These are phyloP conservation scores for Phytophthora kernoviae DNA, from an alignment of 352 stramenopile species.

Conservation along the genomic window DNA sequence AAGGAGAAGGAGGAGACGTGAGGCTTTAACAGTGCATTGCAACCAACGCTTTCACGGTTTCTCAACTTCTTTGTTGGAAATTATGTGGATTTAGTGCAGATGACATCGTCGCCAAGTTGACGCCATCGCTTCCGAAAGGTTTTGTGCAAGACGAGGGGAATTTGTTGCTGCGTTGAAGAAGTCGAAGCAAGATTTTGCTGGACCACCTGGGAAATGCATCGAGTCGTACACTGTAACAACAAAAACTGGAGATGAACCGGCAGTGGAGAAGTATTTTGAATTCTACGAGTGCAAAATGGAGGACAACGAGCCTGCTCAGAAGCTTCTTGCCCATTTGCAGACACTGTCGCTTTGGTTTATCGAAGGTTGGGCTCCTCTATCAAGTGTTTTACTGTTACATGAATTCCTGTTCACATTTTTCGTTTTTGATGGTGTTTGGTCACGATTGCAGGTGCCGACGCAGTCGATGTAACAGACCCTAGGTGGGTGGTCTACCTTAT, in stretches of 20 bases:
- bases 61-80: not conserved
- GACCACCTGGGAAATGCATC: slow-evolving; percentile 48
- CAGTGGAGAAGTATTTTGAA: slow-evolving; percentile 48
- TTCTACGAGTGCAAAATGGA: slow-evolving; percentile 71
- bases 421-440: not conserved
- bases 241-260: slow-evolving; percentile 1
- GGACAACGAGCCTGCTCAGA: slow-evolving; percentile 57
- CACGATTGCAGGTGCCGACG: slow-evolving; percentile 53
- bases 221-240: slow-evolving; percentile 37
- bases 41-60: not conserved
- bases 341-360: slow-evolving; percentile 85
- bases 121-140: slow-evolving; percentile 41
- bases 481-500: slow-evolving; percentile 83
- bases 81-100: slow-evolving; percentile 37
- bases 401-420: not conserved
- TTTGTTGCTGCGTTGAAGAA: slow-evolving; percentile 37
- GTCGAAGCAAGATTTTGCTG: slow-evolving; percentile 29
- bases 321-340: slow-evolving; percentile 69
- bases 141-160: slow-evolving; percentile 50
- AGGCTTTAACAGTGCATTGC: slow-evolving; percentile 1
- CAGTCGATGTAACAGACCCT: slow-evolving; percentile 72
- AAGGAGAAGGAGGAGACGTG: slow-evolving; percentile 56
- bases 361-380: slow-evolving; percentile 53
- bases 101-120: slow-evolving; percentile 57
- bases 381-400: not conserved